Conservation (phyloP, 768 basidiomycete species). For the Naganishia vishniacii region DNA sequence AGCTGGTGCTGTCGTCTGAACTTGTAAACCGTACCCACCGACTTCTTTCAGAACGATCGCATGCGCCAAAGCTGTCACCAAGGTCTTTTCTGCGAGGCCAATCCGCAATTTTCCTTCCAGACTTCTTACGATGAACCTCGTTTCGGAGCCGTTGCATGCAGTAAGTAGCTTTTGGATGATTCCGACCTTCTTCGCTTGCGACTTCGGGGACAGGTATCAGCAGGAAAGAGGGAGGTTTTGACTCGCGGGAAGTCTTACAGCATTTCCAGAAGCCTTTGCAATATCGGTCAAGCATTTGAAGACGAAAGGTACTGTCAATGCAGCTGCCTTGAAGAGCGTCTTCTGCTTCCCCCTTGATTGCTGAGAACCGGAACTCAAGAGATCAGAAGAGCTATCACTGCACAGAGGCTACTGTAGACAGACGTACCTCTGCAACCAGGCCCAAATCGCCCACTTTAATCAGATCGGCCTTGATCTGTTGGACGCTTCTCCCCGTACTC, state of each 20-base stretch:
- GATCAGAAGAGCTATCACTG: background rate
- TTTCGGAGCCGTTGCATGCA: conserved; percentile 82
- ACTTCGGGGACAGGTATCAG: conserved; percentile 52
- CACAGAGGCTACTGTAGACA: background rate
- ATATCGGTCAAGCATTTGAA: conserved; percentile 88
- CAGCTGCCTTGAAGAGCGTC: conserved; percentile 88
- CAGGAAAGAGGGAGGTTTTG: background rate
- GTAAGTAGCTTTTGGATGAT: conserved; percentile 91
- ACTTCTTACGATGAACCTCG: conserved; percentile 92
- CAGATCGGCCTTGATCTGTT: conserved; percentile 79
- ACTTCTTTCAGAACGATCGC: conserved; percentile 78
- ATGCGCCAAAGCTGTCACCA: conserved; percentile 89
- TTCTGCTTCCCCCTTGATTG: conserved; percentile 85
- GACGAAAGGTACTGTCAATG: conserved; percentile 78
- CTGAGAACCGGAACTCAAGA: conserved; percentile 49
- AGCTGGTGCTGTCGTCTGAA: too few species aligned
- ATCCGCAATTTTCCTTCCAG: conserved; percentile 95
- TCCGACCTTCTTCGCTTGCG: conserved; percentile 88
- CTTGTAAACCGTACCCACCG: conserved; percentile 42
- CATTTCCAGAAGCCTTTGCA: conserved; percentile 73
- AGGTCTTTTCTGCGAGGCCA: conserved; percentile 90
- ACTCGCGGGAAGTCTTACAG: conserved; percentile 53
- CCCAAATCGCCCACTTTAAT: conserved; percentile 95
- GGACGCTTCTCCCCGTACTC: conserved; percentile 80
- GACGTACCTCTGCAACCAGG: conserved; percentile 81